Evolutionary conservation across 805 yeast species (phyloP).

Genomic region (Myxozyma udenii): DNA sequence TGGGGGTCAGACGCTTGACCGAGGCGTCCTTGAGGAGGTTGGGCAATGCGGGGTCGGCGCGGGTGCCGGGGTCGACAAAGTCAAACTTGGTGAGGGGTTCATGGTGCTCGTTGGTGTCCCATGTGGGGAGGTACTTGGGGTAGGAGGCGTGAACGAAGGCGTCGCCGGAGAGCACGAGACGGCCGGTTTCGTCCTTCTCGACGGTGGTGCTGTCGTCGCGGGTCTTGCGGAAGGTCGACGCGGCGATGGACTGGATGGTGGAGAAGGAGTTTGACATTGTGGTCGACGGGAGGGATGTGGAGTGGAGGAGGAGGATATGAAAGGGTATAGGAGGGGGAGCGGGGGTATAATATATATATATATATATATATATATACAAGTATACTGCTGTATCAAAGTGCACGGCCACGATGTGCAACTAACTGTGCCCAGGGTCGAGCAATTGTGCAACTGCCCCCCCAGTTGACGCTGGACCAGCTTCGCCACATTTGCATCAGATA

Average conservation of each 20-base stretch:
- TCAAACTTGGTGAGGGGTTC: constrained; percentile 55
- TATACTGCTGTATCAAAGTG: too few species aligned
- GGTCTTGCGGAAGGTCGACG: constrained; percentile 31
- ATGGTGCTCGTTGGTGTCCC: constrained; percentile 59
- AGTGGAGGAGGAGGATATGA: background rate
- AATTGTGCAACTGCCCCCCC: too few species aligned
- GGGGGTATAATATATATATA: too few species aligned
- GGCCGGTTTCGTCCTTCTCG: constrained; percentile 25
- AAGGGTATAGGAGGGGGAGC: background rate
- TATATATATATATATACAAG: too few species aligned
- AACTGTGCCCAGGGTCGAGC: background rate
- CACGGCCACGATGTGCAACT: too few species aligned
- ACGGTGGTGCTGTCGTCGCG: constrained; percentile 24
- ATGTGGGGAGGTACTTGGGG: constrained; percentile 65
- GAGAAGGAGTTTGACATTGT: constrained; percentile 26
- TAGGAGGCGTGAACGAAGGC: constrained; percentile 34
- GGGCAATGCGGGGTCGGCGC: constrained; percentile 58
- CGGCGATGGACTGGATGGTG: constrained; percentile 32
- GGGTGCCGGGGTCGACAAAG: constrained; percentile 59
- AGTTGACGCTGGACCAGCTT: too few species aligned
- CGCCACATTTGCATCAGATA: too few species aligned
- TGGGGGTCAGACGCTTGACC: constrained; percentile 54
- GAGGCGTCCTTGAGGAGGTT: constrained; percentile 46
- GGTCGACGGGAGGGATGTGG: background rate
- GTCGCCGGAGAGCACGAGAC: constrained; percentile 28